Percentiles rank a stretch among this genome's conserved stretches.
phyloP scores from a whole-genome alignment of 768 basidiomycete species.

The Suillus discolor region DNA sequence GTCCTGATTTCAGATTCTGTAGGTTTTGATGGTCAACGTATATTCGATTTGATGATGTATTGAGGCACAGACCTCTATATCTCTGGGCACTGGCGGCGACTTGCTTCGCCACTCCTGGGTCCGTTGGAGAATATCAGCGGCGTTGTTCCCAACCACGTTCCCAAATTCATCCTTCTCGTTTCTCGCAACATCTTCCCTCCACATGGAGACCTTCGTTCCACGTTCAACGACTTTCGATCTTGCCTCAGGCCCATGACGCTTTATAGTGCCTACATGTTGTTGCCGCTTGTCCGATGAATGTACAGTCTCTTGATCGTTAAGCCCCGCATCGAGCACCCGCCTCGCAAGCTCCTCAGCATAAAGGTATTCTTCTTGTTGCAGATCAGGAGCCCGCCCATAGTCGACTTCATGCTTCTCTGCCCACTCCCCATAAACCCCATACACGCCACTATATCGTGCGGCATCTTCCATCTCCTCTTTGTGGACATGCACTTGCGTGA shows the following conservation, averaged over 20 bases:
- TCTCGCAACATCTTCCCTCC: constrained; percentile 56
- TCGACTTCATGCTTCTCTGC: constrained; percentile 31
- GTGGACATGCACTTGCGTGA: constrained; percentile 25
- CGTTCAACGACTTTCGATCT: constrained; percentile 19
- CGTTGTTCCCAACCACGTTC: constrained; percentile 16
- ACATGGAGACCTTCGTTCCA: constrained; percentile 48
- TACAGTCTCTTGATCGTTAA: constrained; percentile 27
- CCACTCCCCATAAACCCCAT: constrained; percentile 37
- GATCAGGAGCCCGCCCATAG: constrained; percentile 25
- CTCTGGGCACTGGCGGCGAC: constrained; percentile 16
- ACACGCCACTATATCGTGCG: constrained; percentile 29
- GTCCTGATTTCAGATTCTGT: constrained; percentile 15
- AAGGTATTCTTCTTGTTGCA: constrained; percentile 17
- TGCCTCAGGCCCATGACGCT: constrained; percentile 10
- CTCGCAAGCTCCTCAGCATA: constrained; percentile 35
- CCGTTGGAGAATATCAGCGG: constrained; percentile 16
- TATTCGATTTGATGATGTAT: neutral
- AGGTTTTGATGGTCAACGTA: neutral
- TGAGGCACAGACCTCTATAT: constrained; percentile 22
- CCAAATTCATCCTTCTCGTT: constrained; percentile 33
- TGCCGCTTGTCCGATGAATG: constrained; percentile 14
- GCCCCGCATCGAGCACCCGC: constrained; percentile 36
- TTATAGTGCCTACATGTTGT: constrained; percentile 19
- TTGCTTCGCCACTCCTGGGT: constrained; percentile 14
- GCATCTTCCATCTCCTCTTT: constrained; percentile 10